Conservation (phyloP, 345 rosid species). For the Draba incana region DNA sequence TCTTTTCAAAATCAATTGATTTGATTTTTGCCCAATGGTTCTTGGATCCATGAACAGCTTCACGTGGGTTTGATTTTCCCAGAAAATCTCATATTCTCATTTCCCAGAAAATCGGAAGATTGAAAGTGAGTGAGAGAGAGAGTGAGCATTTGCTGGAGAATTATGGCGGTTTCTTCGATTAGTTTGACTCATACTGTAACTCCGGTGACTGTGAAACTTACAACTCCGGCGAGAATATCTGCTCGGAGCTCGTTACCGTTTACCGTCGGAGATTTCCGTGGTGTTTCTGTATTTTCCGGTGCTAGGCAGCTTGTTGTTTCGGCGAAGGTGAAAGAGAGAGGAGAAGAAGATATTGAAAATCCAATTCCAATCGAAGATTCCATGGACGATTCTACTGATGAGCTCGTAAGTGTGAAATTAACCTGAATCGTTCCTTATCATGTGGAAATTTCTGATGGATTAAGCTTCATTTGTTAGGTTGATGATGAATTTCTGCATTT, state of each 20-base stretch:
- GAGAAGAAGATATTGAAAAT: constrained; percentile 34
- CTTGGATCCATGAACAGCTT: constrained; percentile 34
- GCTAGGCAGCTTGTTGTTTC: constrained; percentile 32
- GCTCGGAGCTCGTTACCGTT: constrained; percentile 30
- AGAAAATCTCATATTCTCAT: neutral
- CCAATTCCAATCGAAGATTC: constrained; percentile 36
- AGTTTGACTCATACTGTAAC: constrained; percentile 24
- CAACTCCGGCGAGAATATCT: constrained; percentile 27
- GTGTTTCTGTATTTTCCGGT: constrained; percentile 26
- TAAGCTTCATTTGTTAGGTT: constrained; percentile 33
- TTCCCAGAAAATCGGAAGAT: neutral
- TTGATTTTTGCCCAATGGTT: neutral
- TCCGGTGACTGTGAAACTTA: constrained; percentile 32
- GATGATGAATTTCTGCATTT: constrained; percentile 34
- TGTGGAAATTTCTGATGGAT: neutral
- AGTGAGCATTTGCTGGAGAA: neutral
- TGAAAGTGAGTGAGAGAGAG: too few relatives aligned
- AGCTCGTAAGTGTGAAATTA: constrained; percentile 39
- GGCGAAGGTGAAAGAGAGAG: constrained; percentile 27
- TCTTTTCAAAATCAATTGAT: neutral
- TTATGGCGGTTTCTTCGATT: constrained; percentile 46
- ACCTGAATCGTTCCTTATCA: neutral
- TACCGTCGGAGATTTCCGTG: constrained; percentile 33
- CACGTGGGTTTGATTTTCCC: constrained; percentile 33
- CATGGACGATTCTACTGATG: constrained; percentile 27